Conservation (phyloP, 2,329 filamentous ascomycete genomes). For the Tolypocladium tropicale region DNA sequence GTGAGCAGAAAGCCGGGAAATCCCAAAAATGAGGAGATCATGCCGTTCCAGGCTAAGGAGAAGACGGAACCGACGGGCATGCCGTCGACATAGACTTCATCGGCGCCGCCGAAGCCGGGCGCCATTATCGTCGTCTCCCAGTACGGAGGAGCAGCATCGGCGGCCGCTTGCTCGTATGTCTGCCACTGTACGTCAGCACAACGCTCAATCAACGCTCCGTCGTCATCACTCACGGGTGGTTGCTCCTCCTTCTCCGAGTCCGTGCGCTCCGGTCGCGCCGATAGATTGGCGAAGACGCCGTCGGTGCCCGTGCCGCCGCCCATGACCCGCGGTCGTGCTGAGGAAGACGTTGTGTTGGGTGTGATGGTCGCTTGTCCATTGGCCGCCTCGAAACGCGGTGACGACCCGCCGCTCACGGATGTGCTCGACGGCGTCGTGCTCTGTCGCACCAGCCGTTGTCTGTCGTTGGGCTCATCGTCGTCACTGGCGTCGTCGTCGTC, state of each 20-base stretch:
- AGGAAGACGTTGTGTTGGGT: constrained; percentile 17
- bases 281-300: constrained; percentile 92
- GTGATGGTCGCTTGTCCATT: background rate
- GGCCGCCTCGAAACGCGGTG: background rate
- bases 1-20: constrained; percentile 95
- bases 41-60: constrained; percentile 82
- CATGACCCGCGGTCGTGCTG: constrained; percentile 41
- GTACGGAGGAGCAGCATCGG: constrained; percentile 91
- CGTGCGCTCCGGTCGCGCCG: constrained; percentile 75
- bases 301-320: constrained; percentile 74
- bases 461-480: constrained; percentile 63
- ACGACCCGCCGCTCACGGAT: constrained; percentile 3
- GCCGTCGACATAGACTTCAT: constrained; percentile 95
- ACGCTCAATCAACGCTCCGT: background rate
- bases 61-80: constrained; percentile 85
- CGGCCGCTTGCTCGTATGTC: constrained; percentile 97
- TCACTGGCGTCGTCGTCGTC: constrained; percentile 71
- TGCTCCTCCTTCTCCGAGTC: constrained; percentile 77
- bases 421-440: constrained; percentile 26
- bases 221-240: constrained; percentile 65
- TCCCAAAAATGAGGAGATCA: constrained; percentile 97
- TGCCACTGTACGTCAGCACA: constrained; percentile 32
- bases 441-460: constrained; percentile 75
- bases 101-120: constrained; percentile 76
- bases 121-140: constrained; percentile 98